Base-by-base conservation (phyloP, 2,329 filamentous ascomycete species). In the Colletotrichum salicis region DNA sequence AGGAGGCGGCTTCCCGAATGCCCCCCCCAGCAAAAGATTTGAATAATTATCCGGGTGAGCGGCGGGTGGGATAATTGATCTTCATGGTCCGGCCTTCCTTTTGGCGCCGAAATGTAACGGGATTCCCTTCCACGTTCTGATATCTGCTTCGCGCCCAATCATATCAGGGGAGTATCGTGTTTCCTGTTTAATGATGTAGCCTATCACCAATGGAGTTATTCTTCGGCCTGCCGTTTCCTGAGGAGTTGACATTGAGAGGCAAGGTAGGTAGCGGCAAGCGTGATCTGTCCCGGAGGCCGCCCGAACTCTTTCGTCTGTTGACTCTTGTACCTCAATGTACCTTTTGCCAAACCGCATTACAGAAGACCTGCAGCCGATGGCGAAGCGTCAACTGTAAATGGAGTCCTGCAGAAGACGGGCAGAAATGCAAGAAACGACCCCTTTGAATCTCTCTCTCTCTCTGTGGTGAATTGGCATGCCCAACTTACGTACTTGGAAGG, bases 271-370 rank as follows among this genome's bases (percentile, higher is more conserved):
- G 37, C 37, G 37, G n/a, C 19, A 22, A 48, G 41, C 41, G 19
- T 48, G 41, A 29, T 48, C 41, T 31, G 67, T 37, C 22, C 13
- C 64, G 68, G 64, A 71, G 68, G 68, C 68, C 64, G 68, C 68
- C 68, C 41, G 58, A 68, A 57, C 41, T 71, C 31, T 51, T 64
- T 31, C 51, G 29, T 62, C n/a, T 29, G 41, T 37, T 6, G 22
- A 15, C 7, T 12, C 3, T 10, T 29, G 48, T 64, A 41, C 33
- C 48, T 55, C n/a, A n/a, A 37, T 52, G 60, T 52, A 35, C n/a
- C 29, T 12, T 41, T 13, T 12, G 29, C 29, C 45, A 35, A 52
- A 52, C n/a, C 6, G 1, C 2, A 52, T 48, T 19, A 19, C 48
- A 24, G 29, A 8, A 29, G 33, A 22, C 22, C 33, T 12, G 51